These are phyloP conservation scores for Lachnellula subtilissima DNA, from an alignment of 2,329 filamentous ascomycete genomes.

Conservation along the genomic window DNA sequence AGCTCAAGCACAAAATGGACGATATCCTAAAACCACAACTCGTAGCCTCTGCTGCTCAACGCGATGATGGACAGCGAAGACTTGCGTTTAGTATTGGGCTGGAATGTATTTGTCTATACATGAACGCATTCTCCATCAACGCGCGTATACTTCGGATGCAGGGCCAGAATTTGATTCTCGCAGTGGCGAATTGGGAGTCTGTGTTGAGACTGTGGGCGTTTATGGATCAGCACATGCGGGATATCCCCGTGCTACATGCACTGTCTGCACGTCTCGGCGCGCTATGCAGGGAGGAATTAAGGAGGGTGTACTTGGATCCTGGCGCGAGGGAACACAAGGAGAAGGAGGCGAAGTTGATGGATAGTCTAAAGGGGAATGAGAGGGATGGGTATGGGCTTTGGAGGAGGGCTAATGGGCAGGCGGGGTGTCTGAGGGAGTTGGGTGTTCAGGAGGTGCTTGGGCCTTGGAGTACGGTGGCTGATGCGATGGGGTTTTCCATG, in stretches of 20 bases:
- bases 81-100: conserved; percentile 25
- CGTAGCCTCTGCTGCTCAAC: neutral
- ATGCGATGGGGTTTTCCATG: conserved; percentile 41
- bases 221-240: conserved; percentile 35
- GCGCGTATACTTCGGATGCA: conserved; percentile 7
- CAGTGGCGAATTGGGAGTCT: conserved; percentile 37
- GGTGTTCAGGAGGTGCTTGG: conserved; percentile 28
- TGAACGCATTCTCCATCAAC: conserved; percentile 24
- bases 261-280: conserved; percentile 14
- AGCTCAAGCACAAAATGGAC: conserved; percentile 31
- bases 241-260: conserved; percentile 20
- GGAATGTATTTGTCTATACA: conserved; percentile 29
- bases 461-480: conserved; percentile 37
- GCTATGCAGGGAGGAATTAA: conserved; percentile 14
- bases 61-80: conserved; percentile 19
- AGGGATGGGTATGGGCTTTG: conserved; percentile 30
- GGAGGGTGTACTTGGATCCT: conserved; percentile 7
- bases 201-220: conserved; percentile 44
- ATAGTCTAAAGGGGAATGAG: conserved; percentile 15
- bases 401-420: conserved; percentile 14
- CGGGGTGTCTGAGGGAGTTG: conserved; percentile 37
- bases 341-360: conserved; percentile 28
- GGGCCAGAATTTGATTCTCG: conserved; percentile 27
- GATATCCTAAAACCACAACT: conserved; percentile 24
- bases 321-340: neutral